Percentiles rank a stretch among this genome's conserved stretches.
Conservation (phyloP, 2,329 filamentous ascomycete genomes). For the Apiospora saccharicola region DNA sequence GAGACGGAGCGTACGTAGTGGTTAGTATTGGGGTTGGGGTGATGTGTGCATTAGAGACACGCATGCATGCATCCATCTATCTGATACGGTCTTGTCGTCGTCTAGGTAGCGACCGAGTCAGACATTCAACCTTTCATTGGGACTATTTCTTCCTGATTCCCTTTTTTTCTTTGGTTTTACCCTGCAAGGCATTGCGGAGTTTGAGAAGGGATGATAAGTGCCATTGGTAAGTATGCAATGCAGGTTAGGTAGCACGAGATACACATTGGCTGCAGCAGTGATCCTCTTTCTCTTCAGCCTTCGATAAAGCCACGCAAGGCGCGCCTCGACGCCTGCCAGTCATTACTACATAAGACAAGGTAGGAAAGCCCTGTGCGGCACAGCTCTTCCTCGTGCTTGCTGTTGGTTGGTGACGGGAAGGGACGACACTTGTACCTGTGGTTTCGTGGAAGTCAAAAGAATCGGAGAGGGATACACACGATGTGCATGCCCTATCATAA, state of each 20-base stretch:
- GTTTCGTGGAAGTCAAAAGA: neutral
- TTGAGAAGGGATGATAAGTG: neutral
- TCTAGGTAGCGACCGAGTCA: neutral
- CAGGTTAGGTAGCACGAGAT: neutral
- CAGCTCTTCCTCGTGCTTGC: neutral
- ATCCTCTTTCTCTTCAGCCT: slow-evolving; percentile 3
- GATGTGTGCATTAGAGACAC: neutral
- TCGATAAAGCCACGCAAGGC: slow-evolving; percentile 16
- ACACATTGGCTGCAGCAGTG: neutral
- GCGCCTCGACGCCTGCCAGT: slow-evolving; percentile 6
- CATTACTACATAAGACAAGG: slow-evolving; percentile 14
- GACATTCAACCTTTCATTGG: neutral
- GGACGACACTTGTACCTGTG: neutral
- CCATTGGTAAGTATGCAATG: neutral
- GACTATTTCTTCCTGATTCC: neutral
- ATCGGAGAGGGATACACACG: neutral
- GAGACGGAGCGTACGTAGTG: neutral
- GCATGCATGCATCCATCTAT: neutral
- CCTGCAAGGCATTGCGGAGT: slow-evolving; percentile 8
- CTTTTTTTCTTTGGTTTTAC: neutral
- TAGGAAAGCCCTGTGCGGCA: slow-evolving; percentile 4
- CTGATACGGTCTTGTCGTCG: neutral
- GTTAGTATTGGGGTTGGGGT: neutral
- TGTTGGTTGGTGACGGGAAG: neutral
- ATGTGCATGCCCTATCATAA: neutral